Evolutionary conservation across 164 flowering plant genomes (phyloP), one percentile per base, ranked within the genome.

Genomic region (Tetracentron sinense): DNA sequence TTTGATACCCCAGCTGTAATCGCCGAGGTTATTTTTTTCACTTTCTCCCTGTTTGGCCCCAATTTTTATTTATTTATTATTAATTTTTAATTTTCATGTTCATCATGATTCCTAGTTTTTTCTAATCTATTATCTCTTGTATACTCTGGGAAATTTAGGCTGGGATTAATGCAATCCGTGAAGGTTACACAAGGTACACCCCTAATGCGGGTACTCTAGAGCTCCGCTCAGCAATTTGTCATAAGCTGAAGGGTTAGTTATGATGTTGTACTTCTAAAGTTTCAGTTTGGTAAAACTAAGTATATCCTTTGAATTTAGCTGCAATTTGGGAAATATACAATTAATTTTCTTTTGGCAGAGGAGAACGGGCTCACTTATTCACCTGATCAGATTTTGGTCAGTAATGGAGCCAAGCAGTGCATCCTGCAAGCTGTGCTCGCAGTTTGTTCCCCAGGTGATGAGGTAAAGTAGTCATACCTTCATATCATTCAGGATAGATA

Each of bases 371-470:
- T 91, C 42, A 63, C 87, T 11, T 94, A 89, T 71, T 72, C 95
- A 26, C 96, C 97, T 46, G 92, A 91, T 71, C 85, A 94, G 75
- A 81, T 94, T 75, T 52, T 94, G 66, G 96, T 94, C 49, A 86
- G 97, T 73, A 91, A 91, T 79, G 98, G 97, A 56, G 98, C 98
- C 56, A 91, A 94, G 73, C 98, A 94, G 69, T 71, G 85, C 61
- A 79, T 83, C 65, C 31, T 83, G 65, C 97, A 94, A 73, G 91
- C 95, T 23, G 77, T 87, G 22, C 79, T 86, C 59, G 96, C 97
- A 6, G 95, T 94, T 67, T 94, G 98, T 70, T 83, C 97, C 15
- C 98, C 97, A 8, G 95, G 95, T 42, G 97, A 94, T 79, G 96
- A 94, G 97, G 98, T 90, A 56, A 79, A 20, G 22, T 19, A 23